phyloP scores from a whole-genome alignment of 345 rosid species.

The Moricandia arvensis region DNA sequence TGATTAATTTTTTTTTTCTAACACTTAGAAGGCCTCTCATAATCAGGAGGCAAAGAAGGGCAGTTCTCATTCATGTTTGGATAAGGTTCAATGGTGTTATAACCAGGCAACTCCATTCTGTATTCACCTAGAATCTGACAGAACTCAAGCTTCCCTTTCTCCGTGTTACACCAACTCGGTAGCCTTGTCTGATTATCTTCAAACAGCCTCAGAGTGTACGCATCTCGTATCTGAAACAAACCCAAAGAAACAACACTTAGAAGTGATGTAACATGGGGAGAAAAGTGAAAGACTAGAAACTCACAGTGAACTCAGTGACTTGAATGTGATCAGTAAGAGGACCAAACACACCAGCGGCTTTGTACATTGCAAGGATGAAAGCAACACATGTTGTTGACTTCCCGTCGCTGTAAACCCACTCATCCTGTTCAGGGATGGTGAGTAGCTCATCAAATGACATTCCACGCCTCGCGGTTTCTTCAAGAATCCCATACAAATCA shows the following conservation, averaged over 20 bases:
- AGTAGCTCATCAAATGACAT: slow-evolving; percentile 79
- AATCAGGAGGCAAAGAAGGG: slow-evolving; percentile 87
- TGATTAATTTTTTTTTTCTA: slow-evolving; percentile 29
- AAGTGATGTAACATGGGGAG: not conserved
- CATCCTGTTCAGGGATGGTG: slow-evolving; percentile 88
- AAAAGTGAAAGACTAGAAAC: slow-evolving; percentile 19
- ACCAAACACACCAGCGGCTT: slow-evolving; percentile 87
- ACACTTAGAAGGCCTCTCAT: slow-evolving; percentile 67
- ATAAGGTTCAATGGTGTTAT: slow-evolving; percentile 75
- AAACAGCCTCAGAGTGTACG: slow-evolving; percentile 71
- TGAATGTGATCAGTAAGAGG: slow-evolving; percentile 67
- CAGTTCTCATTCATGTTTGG: slow-evolving; percentile 89
- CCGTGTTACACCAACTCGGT: slow-evolving; percentile 78
- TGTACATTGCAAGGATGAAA: slow-evolving; percentile 89
- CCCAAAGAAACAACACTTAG: not conserved
- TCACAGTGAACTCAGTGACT: slow-evolving; percentile 95
- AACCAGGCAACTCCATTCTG: slow-evolving; percentile 81
- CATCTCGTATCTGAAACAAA: slow-evolving; percentile 71
- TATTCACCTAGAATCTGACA: slow-evolving; percentile 93
- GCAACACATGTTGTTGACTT: slow-evolving; percentile 94
- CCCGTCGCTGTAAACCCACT: slow-evolving; percentile 95
- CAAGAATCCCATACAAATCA: slow-evolving; percentile 72
- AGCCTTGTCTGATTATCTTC: slow-evolving; percentile 68
- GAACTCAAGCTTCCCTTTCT: slow-evolving; percentile 51
- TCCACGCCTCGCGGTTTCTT: slow-evolving; percentile 79